Evolutionary conservation across 2,329 filamentous ascomycete species (phyloP).

Genomic region (Hypoxylon sp.): DNA sequence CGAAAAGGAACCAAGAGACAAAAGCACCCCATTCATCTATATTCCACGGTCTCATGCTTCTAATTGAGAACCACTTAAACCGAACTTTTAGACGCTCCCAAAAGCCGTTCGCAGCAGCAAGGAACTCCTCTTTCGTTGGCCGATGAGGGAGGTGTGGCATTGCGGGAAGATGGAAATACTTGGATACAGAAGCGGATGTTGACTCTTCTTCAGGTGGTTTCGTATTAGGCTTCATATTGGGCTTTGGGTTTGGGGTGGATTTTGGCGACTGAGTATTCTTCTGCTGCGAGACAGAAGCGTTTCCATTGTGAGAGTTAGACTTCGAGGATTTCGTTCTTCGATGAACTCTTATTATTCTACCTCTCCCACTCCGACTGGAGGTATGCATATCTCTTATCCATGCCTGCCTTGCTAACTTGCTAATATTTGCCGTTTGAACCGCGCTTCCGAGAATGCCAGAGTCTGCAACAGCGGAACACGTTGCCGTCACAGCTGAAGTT

Average conservation of each 20-base stretch:
- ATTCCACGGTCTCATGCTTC: slow-evolving; percentile 94
- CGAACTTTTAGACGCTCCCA: slow-evolving; percentile 90
- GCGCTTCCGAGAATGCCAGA: slow-evolving; percentile 52
- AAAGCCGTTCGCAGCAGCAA: slow-evolving; percentile 92
- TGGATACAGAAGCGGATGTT: slow-evolving; percentile 67
- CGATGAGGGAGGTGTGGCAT: slow-evolving; percentile 84
- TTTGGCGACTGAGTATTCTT: slow-evolving; percentile 41
- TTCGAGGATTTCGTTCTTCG: slow-evolving; percentile 54
- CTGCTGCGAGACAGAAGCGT: slow-evolving; percentile 36
- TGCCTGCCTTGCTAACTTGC: slow-evolving; percentile 56
- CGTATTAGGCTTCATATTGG: slow-evolving; percentile 43
- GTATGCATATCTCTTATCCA: slow-evolving; percentile 57
- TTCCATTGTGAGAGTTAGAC: slow-evolving; percentile 49
- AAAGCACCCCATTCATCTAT: slow-evolving; percentile 96
- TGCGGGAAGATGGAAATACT: slow-evolving; percentile 66
- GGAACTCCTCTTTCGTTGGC: slow-evolving; percentile 91
- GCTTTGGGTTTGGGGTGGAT: slow-evolving; percentile 34
- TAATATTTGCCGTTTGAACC: slow-evolving; percentile 53
- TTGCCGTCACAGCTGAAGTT: slow-evolving; percentile 57
- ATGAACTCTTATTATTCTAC: slow-evolving; percentile 42
- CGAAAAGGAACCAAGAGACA: slow-evolving; percentile 92
- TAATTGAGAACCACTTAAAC: slow-evolving; percentile 98
- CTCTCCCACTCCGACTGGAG: slow-evolving; percentile 40
- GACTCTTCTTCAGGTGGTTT: slow-evolving; percentile 49
- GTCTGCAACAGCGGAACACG: slow-evolving; percentile 59